Evolutionary conservation across 768 basidiomycete genomes (phyloP).

Genomic region (Sarcomyxa edulis): DNA sequence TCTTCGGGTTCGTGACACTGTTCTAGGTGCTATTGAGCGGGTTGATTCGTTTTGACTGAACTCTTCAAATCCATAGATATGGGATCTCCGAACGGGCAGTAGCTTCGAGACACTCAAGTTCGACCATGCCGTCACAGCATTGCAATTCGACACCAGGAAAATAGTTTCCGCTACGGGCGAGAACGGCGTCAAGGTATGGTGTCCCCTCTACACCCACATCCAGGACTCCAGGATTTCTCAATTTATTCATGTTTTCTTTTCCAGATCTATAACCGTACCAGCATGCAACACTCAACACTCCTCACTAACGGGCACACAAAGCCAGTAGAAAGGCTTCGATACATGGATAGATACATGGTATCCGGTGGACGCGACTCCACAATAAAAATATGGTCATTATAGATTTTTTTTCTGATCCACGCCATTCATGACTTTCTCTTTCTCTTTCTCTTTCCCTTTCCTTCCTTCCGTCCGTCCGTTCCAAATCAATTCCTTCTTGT

Average conservation of each 20-base stretch:
- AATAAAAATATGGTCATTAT: slow-evolving; percentile 94
- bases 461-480: too few species aligned
- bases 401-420: slow-evolving; percentile 15
- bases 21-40: too few species aligned
- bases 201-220: slow-evolving; percentile 2
- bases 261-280: slow-evolving; percentile 93
- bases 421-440: neutral
- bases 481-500: too few species aligned
- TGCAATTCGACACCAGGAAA: slow-evolving; percentile 95
- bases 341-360: slow-evolving; percentile 94
- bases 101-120: slow-evolving; percentile 87
- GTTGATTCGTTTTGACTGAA: too few species aligned
- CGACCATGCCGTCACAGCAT: slow-evolving; percentile 82
- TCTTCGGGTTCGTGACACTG: slow-evolving; percentile 56
- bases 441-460: neutral
- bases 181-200: slow-evolving; percentile 80
- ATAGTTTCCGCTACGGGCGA: slow-evolving; percentile 90
- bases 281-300: slow-evolving; percentile 80
- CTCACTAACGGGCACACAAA: slow-evolving; percentile 90
- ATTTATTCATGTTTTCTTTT: slow-evolving; percentile 3
- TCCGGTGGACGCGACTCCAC: slow-evolving; percentile 84
- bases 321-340: slow-evolving; percentile 83
- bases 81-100: slow-evolving; percentile 91
- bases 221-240: too few species aligned
- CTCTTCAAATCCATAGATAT: slow-evolving; percentile 53